Evolutionary conservation across 2,329 filamentous ascomycete genomes (phyloP), one percentile per base, ranked within the genome.

Genomic region (Fusarium neocosmosporiellum): DNA sequence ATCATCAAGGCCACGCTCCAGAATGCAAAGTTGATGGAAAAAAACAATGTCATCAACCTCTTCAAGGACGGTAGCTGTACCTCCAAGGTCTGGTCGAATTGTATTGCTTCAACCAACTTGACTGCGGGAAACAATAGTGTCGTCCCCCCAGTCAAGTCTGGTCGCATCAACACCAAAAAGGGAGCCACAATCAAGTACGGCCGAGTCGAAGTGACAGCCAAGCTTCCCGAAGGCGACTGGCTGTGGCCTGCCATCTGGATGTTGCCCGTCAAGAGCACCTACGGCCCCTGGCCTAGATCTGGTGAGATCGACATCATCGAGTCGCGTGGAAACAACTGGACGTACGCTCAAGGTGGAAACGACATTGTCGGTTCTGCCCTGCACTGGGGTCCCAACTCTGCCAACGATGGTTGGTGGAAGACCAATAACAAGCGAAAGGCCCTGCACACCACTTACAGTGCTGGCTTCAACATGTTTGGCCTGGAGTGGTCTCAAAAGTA

Each of bases 231-330:
- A 55, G 94, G 94, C 62, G 94, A 96, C 83, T 96, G 94, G 94
- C 87, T 97, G 13, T 96, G 94, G 94, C 94, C 94, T 3, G 93
- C 93, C n/a, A 96, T 97, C 77, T 95, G 93, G 93, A 93, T 97
- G 92, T 86, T 96, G 85, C 94, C 94, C 1, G 90, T 89, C 54
- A 86, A 91, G 48, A 86, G 90, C 62, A 90, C 85, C 0, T 97
- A 96, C 79, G 94, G 94, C 1, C 77, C 87, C 1, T 97, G 94
- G 94, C 94, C 94, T 2, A 83, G 85, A 9, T 95, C 93, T 10
- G 94, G 94, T 53, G 94, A 96, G 82, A 96, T 97, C 59, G 94
- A 97, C 80, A 93, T 97, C 63, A 85, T 90, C 78, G 93, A 96
- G 82, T 91, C 90, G 31, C 92, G 94, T 65, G 94, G 94, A 67